Evolutionary conservation across 495 filamentous ascomycete species (phyloP), one percentile per base, ranked within the genome.

Genomic region (Penicillium atrosanguineum): DNA sequence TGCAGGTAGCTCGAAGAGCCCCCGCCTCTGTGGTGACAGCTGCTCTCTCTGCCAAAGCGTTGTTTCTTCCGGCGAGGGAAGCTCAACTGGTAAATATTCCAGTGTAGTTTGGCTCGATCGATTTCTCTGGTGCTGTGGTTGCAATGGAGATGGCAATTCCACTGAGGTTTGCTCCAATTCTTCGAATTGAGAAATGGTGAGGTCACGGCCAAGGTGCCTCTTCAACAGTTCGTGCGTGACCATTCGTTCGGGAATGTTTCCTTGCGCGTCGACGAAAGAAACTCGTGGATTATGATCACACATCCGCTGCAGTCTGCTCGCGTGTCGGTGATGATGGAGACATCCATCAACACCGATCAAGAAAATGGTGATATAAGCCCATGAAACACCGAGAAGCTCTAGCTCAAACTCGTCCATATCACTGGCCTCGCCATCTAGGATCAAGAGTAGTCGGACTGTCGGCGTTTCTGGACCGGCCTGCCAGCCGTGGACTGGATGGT

Each of bases 341-440:
- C 74, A 77, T 29, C 73, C 71, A 55, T 79, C 74, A 7, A 74
- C 73, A 21, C 76, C 75, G 37, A 79, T 75, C 49, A 79, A 44
- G 60, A 78, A 77, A 47, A 78, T 76, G 1, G 74, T 79, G 21
- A 76, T 65, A 58, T 77, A 71, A 1, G 69, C 76, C 76, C 76
- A 79, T 11, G 67, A 64, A n/a, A 75, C 67, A 15, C 70, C 58
- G 20, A 79, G 66, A 7, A 78, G 59, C 42, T 77, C 74, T 3
- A 79, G 63, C 44, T 79, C 75, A 52, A 79, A 79, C 50, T 78
- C 76, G 47, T 79, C 73, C 69, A 79, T 79, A 29, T 79, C 76
- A 7, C 61, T 69, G 8, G 74, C 70, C 60, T 79, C 75, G 9
- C 72, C 70, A 52, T 75, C 73, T 7, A 79, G 62, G 0, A 78